These are phyloP conservation scores for Pseudopithomyces maydicus DNA, from an alignment of 2,329 filamentous ascomycete species.

Conservation along the genomic window DNA sequence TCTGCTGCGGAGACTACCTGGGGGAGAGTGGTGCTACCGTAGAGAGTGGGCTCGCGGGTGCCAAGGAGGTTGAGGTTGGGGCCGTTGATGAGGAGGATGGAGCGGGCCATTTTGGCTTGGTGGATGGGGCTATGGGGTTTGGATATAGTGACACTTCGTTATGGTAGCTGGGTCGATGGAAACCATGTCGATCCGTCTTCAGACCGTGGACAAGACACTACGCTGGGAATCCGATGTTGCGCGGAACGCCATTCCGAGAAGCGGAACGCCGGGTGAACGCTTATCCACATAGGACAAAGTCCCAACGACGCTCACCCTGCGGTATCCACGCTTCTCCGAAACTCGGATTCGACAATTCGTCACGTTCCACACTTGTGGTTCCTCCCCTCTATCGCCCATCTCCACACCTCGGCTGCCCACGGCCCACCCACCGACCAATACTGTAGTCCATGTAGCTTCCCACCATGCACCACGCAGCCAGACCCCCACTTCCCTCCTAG, in stretches of 20 bases:
- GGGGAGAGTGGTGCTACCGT: slow-evolving; percentile 70
- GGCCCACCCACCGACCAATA: not conserved
- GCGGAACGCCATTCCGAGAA: slow-evolving; percentile 5
- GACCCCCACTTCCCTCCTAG: not conserved
- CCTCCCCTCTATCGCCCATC: not conserved
- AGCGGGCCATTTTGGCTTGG: slow-evolving; percentile 40
- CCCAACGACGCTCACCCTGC: not conserved
- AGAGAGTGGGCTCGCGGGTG: slow-evolving; percentile 73
- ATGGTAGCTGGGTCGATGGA: not conserved
- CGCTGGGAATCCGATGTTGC: not conserved
- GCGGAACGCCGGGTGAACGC: slow-evolving; percentile 6
- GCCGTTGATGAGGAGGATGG: slow-evolving; percentile 77
- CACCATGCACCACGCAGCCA: too few species aligned
- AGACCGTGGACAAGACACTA: not conserved
- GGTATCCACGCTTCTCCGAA: slow-evolving; percentile 4
- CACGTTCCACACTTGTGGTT: not conserved
- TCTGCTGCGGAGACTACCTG: slow-evolving; percentile 61
- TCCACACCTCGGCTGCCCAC: not conserved
- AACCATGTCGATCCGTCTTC: too few species aligned
- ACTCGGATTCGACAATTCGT: not conserved
- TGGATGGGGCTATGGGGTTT: not conserved
- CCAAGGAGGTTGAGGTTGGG: slow-evolving; percentile 83
- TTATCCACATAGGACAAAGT: not conserved
- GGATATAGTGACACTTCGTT: not conserved
- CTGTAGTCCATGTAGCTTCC: not conserved